Evolutionary conservation across 768 basidiomycete species (phyloP).

Genomic region (Clitopilus hobsonii): DNA sequence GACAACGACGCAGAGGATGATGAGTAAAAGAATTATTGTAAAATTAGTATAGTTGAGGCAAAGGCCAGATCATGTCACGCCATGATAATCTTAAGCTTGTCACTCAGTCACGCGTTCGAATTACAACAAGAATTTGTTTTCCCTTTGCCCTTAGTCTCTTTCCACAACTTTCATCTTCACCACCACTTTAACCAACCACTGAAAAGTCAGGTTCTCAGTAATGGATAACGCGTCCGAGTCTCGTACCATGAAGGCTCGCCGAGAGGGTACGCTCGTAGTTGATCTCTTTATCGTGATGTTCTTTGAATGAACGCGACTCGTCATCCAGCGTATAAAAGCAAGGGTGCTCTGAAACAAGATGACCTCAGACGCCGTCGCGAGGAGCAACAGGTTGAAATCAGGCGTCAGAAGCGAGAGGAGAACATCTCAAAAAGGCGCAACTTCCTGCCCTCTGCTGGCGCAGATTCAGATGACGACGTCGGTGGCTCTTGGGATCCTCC

Average conservation of each 20-base stretch:
- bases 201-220: constrained; percentile 1
- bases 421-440: constrained; percentile 97
- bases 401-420: constrained; percentile 97
- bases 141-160: neutral
- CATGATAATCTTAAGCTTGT: constrained; percentile 1
- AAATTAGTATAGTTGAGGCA: neutral
- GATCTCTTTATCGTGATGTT: constrained; percentile 20
- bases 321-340: constrained; percentile 79
- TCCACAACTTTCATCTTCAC: constrained; percentile 1
- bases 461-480: constrained; percentile 92
- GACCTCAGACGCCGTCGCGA: constrained; percentile 95
- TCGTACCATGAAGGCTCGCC: constrained; percentile 71
- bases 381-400: constrained; percentile 98
- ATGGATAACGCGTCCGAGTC: constrained; percentile 46
- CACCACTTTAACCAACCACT: neutral
- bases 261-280: constrained; percentile 49
- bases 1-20: constrained; percentile 30
- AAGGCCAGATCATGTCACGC: neutral
- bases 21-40: neutral
- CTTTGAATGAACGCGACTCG: constrained; percentile 32
- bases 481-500: constrained; percentile 73
- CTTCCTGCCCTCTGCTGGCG: constrained; percentile 68
- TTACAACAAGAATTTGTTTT: neutral
- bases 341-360: constrained; percentile 83
- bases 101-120: constrained; percentile 3